Base-by-base conservation (phyloP, 2,329 filamentous ascomycete genomes). In the Claviceps capensis region DNA sequence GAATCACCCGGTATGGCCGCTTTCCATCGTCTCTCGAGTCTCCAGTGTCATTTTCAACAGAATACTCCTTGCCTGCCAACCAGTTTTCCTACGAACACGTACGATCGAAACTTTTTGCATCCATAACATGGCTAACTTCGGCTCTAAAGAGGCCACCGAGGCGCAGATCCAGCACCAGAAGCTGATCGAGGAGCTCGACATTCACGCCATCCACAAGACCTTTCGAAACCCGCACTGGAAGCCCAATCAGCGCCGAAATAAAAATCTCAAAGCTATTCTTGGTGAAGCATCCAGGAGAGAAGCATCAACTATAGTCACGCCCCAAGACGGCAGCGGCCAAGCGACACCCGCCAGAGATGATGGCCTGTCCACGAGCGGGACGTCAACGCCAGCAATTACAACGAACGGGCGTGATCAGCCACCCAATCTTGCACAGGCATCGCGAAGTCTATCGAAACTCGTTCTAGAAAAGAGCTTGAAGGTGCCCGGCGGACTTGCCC, bases 211-310 rank as follows among this genome's bases (percentile, higher is more conserved):
- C 64, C 82, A 82, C 61, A 95, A 94, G 71, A 85, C 82, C 62
- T 98, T 96, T 75, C 90, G 91, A 67, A 95, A 89, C 65, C 75
- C 85, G 2, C 73, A 81, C 66, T 98, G 93, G 93, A 89, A 87
- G 64, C 88, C 93, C 16, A 88, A 91, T 58, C 85, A 90, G 68
- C 89, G 93, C 49, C 88, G 93, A 69, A 98, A 98, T 79, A 98
- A 98, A 75, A 97, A 95, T 69, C 84, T 97, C 69, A 97, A 97
- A 70, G 88, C 95, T 61, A 93, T 98, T 56, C 77, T 98, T 55
- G 86, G 88, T 54, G 93, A 98, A 62, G 87, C 86, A 13, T 81
- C 86, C 22, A 85, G 88, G 60, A 88, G 86, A 64, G 91, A 97
- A 72, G 88, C 88, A n/a, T 95, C 89, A 3, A 77, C 87, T 38